Percentiles rank a stretch among this genome's conserved stretches.
These are phyloP conservation scores for Sporothrix schenckii DNA, from an alignment of 2,329 filamentous ascomycete genomes.

Conservation along the genomic window DNA sequence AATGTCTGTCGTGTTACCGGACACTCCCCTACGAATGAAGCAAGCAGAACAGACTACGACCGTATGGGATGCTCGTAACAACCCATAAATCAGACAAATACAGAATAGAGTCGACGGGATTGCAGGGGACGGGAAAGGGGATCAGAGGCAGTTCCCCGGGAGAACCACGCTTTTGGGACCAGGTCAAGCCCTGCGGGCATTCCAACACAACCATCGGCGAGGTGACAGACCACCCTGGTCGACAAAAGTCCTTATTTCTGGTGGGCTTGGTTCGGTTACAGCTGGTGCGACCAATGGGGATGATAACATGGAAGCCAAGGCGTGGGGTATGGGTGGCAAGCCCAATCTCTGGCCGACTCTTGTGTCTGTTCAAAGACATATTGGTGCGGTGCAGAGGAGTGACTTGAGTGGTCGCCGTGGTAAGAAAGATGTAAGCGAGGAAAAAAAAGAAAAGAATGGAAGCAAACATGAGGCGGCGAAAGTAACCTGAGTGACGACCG, in stretches of 20 bases:
- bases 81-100: not conserved
- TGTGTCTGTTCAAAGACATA: not conserved
- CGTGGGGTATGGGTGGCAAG: too few species aligned
- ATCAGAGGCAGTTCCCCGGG: slow-evolving; percentile 10
- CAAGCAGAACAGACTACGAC: slow-evolving; percentile 10
- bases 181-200: not conserved
- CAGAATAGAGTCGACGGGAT: not conserved
- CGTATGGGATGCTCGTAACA: not conserved
- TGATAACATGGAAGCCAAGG: too few species aligned
- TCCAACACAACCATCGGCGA: not conserved
- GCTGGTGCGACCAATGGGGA: not conserved
- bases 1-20: not conserved
- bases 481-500: too few species aligned
- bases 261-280: not conserved
- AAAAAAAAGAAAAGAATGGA: not conserved
- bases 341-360: slow-evolving; percentile 6
- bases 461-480: too few species aligned
- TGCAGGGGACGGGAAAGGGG: not conserved
- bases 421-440: too few species aligned
- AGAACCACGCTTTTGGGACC: slow-evolving; percentile 28
- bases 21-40: not conserved
- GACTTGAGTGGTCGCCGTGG: not conserved
- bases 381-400: not conserved
- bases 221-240: not conserved
- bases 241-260: slow-evolving; percentile 17